Evolutionary conservation across 768 basidiomycete genomes (phyloP), one percentile per base, ranked within the genome.

Genomic region (Lactarius quietus): DNA sequence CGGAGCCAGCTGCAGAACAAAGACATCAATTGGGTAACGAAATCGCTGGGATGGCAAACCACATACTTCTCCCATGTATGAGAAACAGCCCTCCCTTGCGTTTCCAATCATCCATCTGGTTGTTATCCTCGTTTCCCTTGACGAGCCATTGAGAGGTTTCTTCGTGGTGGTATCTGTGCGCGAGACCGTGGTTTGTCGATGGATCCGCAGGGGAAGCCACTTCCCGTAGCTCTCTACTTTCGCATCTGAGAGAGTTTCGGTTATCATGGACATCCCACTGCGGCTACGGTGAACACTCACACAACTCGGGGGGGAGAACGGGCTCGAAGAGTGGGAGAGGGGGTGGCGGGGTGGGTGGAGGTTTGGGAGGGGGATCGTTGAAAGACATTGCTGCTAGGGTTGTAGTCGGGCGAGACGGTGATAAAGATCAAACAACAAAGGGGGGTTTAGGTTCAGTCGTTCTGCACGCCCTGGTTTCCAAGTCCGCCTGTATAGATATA

Each of bases 121-220:
- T 45, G 10, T 45, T 45, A 3, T 45, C 45, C 20, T 33, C 26
- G 52, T 66, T 51, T 2, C 61, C 61, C 2, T 62, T 23, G 26
- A 66, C 26, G 48, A 66, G 29, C 65, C 65, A 66, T 36, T 58
- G 12, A 20, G 26, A 43, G 8, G 39, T 53, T 26, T 59, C 65
- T 12, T 17, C 61, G n/a, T 62, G 56, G 39, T 43, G 65, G 9
- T 4, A 28, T 36, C 52, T 53, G 35, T 62, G 39, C 1, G 65
- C 59, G 48, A 62, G 35, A 48, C 57, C 52, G 53, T 66, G 65
- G 35, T 12, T 59, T 17, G 39, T 35, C 6, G 61, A 58, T 38
- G 61, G 61, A 28, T 66, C 65, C 29, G 61, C 51, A 8, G 51
- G 61, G 23, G 65, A 58, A 66, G 65, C 65, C 65, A 66, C 18